phyloP scores from a whole-genome alignment of 2,329 filamentous ascomycete genomes.

The Juglanconis juglandina region DNA sequence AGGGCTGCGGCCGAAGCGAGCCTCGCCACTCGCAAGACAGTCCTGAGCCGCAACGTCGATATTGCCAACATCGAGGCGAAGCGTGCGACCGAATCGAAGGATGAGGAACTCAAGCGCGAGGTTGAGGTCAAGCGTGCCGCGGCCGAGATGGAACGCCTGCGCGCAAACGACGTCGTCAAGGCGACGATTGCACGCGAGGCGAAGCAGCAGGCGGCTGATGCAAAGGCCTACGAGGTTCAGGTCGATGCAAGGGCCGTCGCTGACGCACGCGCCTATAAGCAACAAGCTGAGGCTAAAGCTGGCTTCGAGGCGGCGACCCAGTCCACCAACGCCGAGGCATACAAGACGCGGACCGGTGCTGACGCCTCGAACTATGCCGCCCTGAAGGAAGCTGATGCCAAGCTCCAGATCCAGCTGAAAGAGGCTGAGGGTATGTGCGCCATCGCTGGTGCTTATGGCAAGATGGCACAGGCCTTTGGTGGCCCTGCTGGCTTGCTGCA shows the following conservation, averaged over 20 bases:
- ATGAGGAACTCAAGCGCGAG: conserved; percentile 75
- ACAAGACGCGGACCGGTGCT: conserved; percentile 45
- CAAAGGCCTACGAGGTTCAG: conserved; percentile 61
- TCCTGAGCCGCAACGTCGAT: conserved; percentile 69
- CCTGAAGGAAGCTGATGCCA: conserved; percentile 50
- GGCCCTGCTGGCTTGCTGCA: conserved; percentile 75
- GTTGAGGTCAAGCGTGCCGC: conserved; percentile 75
- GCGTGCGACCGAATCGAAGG: conserved; percentile 69
- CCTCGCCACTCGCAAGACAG: conserved; percentile 68
- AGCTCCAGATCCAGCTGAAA: conserved; percentile 55
- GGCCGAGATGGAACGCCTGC: conserved; percentile 76
- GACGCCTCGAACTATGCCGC: conserved; percentile 36
- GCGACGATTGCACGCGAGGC: conserved; percentile 67
- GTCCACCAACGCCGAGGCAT: conserved; percentile 43
- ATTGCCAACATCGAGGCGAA: conserved; percentile 71
- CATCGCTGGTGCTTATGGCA: conserved; percentile 77
- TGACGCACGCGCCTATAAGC: conserved; percentile 51
- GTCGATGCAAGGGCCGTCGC: conserved; percentile 56
- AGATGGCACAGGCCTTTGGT: conserved; percentile 69
- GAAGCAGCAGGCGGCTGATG: conserved; percentile 65
- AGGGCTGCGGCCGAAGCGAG: conserved; percentile 75
- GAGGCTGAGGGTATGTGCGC: conserved; percentile 74
- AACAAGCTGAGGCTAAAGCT: conserved; percentile 48
- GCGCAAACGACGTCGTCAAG: conserved; percentile 75
- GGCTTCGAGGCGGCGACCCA: conserved; percentile 46